Percentiles rank a stretch among this genome's conserved stretches.
Evolutionary conservation across 352 stramenopile species (phyloP).

Genomic region (Globisporangium carolinianum): DNA sequence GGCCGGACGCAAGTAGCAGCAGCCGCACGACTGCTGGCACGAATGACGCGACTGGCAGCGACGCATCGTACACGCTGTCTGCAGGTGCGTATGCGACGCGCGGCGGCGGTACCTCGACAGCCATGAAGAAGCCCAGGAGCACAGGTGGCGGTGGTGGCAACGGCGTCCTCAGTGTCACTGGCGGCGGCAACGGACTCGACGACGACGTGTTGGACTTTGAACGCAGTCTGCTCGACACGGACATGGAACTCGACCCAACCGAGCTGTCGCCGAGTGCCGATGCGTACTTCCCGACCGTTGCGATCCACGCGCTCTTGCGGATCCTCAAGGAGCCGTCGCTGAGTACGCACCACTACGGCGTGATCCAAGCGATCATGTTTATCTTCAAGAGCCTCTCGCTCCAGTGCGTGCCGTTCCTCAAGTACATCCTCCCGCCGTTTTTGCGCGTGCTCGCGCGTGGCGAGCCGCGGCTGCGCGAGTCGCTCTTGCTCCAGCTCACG

Average conservation of each 20-base stretch:
- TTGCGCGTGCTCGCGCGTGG: slow-evolving; percentile 89
- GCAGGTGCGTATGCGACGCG: slow-evolving; percentile 7
- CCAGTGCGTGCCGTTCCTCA: slow-evolving; percentile 95
- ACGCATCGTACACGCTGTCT: slow-evolving; percentile 6
- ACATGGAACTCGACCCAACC: slow-evolving; percentile 61
- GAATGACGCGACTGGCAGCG: not conserved
- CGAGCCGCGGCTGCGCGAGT: slow-evolving; percentile 91
- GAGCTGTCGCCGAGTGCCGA: slow-evolving; percentile 76
- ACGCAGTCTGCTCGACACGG: slow-evolving; percentile 46
- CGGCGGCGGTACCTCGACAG: slow-evolving; percentile 10
- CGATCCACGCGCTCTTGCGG: slow-evolving; percentile 93
- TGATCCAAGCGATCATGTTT: slow-evolving; percentile 98
- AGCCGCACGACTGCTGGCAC: not conserved
- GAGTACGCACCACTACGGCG: slow-evolving; percentile 92
- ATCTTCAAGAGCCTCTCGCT: slow-evolving; percentile 97
- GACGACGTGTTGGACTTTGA: slow-evolving; percentile 66
- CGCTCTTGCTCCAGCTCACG: slow-evolving; percentile 95
- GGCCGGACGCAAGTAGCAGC: slow-evolving; percentile 23
- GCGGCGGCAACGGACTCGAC: slow-evolving; percentile 1
- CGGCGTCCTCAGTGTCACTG: too few species aligned
- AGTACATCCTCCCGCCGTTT: slow-evolving; percentile 97
- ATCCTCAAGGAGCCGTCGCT: slow-evolving; percentile 96
- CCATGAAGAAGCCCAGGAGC: slow-evolving; percentile 12
- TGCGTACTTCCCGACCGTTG: slow-evolving; percentile 96
- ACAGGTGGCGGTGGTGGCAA: slow-evolving; percentile 4